Base-by-base conservation (phyloP, 2,329 filamentous ascomycete species). In the Alternaria arborescens region DNA sequence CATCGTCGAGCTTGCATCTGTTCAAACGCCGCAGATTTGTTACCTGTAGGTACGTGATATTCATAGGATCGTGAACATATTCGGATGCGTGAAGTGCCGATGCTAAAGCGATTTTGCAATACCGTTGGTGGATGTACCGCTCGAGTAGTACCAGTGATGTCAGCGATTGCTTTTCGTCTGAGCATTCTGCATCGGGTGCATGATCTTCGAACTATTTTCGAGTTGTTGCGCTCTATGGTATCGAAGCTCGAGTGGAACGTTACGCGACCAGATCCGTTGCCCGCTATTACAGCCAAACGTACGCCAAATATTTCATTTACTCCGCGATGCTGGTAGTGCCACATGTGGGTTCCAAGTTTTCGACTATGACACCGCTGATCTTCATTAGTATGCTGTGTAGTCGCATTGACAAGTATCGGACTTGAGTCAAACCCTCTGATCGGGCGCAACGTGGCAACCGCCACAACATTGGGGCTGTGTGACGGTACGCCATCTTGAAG, bases 391-490 rank as follows among this genome's bases (percentile, higher is more conserved):
- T 52, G 55, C 26, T 36, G 12, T 22, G 34, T 34, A 36, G 36
- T 28, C 40, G 42, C 8, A 16, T 38, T 22, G 30, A 53, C 28
- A 58, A 32, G 26, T 28, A 50, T 7, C 22, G 34, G 28, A 43
- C 28, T 18, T 28, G 28, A 53, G 38, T 26, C 43, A 36, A 51
- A n/a, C 38, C 36, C 52, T 43, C 50, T 43, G 50, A 30, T 52
- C 36, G 34, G 53, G 43, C 48, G 48, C 66, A 66, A 69, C 64
- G 66, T 71, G 66, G 67, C 62, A 56, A 38, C n/a, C 44, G 12
- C 26, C 56, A 62, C 56, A 56, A 51, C 62, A 57, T 55, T 48
- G 52, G 28, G 28, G 28, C n/a, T 50, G 66, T 66, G 36, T 30
- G 16, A 64, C 60, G 24, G 22, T 58, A 59, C 52, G 47, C 40